These are phyloP conservation scores for Phascolomyces articulosus DNA, from an alignment of 371 early-diverging fungal genomes.

Conservation along the genomic window DNA sequence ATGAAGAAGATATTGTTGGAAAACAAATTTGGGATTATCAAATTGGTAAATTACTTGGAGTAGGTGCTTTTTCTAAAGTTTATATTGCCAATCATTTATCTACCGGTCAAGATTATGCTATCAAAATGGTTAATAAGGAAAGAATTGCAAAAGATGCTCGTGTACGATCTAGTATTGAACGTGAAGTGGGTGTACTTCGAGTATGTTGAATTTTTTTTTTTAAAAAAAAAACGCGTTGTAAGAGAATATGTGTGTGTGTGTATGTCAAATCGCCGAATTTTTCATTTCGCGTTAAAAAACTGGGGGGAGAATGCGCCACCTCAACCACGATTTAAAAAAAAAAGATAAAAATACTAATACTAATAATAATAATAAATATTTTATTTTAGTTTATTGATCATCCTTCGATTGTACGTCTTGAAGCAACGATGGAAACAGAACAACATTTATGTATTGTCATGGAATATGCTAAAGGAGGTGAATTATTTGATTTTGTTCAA, in stretches of 20 bases:
- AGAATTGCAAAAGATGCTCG: constrained; percentile 39
- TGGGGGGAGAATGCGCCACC: no score
- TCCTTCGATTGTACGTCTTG: constrained; percentile 71
- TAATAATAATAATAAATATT: no score
- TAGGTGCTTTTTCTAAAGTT: constrained; percentile 54
- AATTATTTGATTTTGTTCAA: constrained; percentile 68
- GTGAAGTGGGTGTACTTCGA: constrained; percentile 50
- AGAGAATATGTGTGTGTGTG: no score
- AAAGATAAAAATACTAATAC: no score
- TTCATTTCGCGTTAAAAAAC: no score
- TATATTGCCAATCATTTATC: constrained; percentile 34
- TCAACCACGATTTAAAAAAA: no score
- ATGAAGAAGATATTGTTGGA: constrained; percentile 31
- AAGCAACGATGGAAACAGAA: constrained; percentile 74
- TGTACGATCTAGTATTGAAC: constrained; percentile 47
- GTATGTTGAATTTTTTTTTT: constrained; percentile 15
- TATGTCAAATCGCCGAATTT: no score
- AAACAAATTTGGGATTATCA: constrained; percentile 37
- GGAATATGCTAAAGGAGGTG: constrained; percentile 69
- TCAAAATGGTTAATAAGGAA: constrained; percentile 46
- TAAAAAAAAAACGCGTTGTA: no score
- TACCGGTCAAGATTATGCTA: constrained; percentile 26
- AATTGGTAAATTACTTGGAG: constrained; percentile 35
- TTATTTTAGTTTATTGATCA: constrained; percentile 58
- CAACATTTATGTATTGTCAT: constrained; percentile 64